Percentiles rank a stretch among this genome's conserved stretches.
Conservation (phyloP, 129 eudicot genomes). For the Flaveria sonorensis region DNA sequence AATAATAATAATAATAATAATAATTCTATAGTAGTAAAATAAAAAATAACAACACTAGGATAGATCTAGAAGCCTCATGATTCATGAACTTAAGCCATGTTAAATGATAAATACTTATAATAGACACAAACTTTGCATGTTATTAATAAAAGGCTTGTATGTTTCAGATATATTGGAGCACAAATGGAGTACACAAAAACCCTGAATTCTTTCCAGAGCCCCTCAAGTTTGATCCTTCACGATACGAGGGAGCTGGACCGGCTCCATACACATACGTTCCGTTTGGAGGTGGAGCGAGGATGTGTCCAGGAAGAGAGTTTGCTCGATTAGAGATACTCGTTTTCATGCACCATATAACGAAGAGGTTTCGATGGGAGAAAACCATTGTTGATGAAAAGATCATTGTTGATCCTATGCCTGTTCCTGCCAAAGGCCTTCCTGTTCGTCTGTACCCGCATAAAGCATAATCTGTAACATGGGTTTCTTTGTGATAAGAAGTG, state of each 20-base stretch:
- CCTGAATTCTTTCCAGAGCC: conserved; percentile 36
- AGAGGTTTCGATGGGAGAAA: conserved; percentile 34
- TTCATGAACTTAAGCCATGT: no score
- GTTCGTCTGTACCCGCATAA: conserved; percentile 37
- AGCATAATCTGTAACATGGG: no score
- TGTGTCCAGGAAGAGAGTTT: conserved; percentile 43
- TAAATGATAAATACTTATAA: no score
- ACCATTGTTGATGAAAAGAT: conserved; percentile 32
- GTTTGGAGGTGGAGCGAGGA: conserved; percentile 40
- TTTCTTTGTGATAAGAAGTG: no score
- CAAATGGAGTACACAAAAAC: conserved; percentile 35
- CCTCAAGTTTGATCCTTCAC: conserved; percentile 35
- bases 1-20: no score
- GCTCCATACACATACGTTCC: conserved; percentile 44
- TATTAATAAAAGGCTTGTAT: background rate
- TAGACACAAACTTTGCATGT: no score
- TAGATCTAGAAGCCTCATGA: no score
- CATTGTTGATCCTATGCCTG: conserved; percentile 34
- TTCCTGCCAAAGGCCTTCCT: conserved; percentile 41
- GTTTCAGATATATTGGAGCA: conserved; percentile 41
- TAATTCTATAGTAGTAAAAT: no score
- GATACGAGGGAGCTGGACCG: conserved; percentile 40
- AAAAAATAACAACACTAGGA: no score
- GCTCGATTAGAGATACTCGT: conserved; percentile 35
- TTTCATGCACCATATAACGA: conserved; percentile 36